Percentiles rank a stretch among this genome's conserved stretches.
Conservation (phyloP, 1,284 basidiomycete species). For the Bondarzewia mesenterica region DNA sequence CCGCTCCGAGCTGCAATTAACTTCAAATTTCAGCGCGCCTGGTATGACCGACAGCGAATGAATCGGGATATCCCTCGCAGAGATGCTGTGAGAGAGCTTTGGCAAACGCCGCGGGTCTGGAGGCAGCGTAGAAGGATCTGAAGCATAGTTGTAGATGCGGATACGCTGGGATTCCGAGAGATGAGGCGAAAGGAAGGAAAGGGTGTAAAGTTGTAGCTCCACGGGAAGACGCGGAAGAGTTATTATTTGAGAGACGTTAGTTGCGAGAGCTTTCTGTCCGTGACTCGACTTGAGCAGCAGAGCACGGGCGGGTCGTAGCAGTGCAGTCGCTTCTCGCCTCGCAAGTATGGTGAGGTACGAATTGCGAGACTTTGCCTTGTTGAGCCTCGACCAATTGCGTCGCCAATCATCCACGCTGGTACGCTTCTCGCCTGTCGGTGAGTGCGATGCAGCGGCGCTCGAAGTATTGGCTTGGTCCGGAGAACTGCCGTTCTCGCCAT, state of each 20-base stretch:
- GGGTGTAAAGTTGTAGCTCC: constrained; percentile 52
- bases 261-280: constrained; percentile 7
- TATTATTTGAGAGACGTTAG: background rate
- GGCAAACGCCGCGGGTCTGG: constrained; percentile 29
- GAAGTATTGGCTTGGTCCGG: background rate
- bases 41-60: background rate
- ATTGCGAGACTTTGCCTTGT: background rate
- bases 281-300: background rate
- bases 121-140: constrained; percentile 47
- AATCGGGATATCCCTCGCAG: background rate
- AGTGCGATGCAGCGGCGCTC: background rate
- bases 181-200: constrained; percentile 49
- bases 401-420: background rate
- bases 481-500: background rate
- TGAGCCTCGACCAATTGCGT: background rate
- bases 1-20: background rate
- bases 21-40: too few relatives aligned
- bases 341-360: background rate
- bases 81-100: constrained; percentile 4
- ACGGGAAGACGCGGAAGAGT: constrained; percentile 36
- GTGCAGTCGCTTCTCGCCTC: background rate
- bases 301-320: background rate
- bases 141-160: constrained; percentile 49
- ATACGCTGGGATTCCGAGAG: constrained; percentile 49
- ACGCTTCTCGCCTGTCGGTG: background rate